Evolutionary conservation across 345 rosid species (phyloP).

Genomic region (Eucalyptus rudis): DNA sequence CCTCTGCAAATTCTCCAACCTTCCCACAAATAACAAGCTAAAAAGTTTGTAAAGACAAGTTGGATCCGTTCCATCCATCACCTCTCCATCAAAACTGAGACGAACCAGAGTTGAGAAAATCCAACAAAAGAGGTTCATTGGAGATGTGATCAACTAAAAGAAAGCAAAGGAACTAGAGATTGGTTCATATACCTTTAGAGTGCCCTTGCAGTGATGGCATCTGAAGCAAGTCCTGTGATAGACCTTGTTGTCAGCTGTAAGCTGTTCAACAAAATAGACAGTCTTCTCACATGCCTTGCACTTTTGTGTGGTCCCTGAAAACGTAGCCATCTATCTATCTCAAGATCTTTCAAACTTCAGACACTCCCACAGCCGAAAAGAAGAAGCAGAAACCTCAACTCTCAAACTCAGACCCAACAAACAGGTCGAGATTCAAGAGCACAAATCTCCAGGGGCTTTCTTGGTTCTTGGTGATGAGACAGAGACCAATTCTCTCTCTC

Average conservation of each 20-base stretch:
- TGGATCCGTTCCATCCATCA: background rate
- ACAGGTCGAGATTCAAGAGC: background rate
- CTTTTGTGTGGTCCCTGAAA: constrained; percentile 41
- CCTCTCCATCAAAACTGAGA: background rate
- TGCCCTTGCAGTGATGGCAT: constrained; percentile 41
- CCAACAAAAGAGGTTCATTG: background rate
- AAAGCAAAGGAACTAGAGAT: background rate
- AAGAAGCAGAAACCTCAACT: background rate
- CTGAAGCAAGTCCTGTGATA: constrained; percentile 38
- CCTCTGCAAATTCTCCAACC: background rate
- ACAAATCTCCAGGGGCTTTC: background rate
- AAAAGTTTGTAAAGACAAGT: background rate
- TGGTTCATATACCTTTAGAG: constrained; percentile 22
- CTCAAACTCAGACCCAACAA: background rate
- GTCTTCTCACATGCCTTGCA: constrained; percentile 41
- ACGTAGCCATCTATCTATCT: constrained; percentile 15
- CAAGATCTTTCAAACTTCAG: background rate
- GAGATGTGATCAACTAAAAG: background rate
- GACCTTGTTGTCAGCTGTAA: constrained; percentile 25
- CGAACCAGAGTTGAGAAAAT: background rate
- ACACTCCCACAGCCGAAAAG: background rate
- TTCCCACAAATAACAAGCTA: background rate
- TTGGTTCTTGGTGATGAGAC: background rate
- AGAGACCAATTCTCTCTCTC: background rate
- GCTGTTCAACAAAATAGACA: constrained; percentile 40